Evolutionary conservation across 306 rosid species (phyloP).

Genomic region (Fragaria nilgerrensis): DNA sequence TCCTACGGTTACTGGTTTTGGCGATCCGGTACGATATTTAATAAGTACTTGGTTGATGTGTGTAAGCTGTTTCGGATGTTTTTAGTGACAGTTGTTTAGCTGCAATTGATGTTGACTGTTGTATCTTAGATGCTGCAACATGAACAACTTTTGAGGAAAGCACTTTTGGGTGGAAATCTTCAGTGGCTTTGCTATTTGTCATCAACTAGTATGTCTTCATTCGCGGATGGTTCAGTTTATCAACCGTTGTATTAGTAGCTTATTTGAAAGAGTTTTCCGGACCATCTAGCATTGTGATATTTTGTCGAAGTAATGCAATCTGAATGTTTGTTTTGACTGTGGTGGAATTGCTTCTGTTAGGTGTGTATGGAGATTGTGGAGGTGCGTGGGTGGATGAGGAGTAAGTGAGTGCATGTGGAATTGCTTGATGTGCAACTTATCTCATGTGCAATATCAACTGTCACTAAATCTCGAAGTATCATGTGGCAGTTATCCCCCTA

Average conservation of each 20-base stretch:
- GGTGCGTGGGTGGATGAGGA: slow-evolving; percentile 83
- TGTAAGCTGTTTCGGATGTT: neutral
- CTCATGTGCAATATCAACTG: slow-evolving; percentile 20
- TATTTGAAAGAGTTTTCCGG: neutral
- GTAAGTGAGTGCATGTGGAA: slow-evolving; percentile 54
- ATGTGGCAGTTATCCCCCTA: slow-evolving; percentile 60
- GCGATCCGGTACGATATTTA: slow-evolving; percentile 62
- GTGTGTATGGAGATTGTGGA: slow-evolving; percentile 73
- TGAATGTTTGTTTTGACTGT: slow-evolving; percentile 9
- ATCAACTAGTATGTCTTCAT: slow-evolving; percentile 61
- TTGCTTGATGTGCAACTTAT: slow-evolving; percentile 24
- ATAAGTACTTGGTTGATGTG: neutral
- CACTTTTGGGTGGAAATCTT: slow-evolving; percentile 51
- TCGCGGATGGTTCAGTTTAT: neutral
- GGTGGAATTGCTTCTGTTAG: slow-evolving; percentile 33
- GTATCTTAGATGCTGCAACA: slow-evolving; percentile 63
- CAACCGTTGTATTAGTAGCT: neutral
- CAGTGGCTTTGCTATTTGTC: slow-evolving; percentile 84
- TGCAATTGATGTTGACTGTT: neutral
- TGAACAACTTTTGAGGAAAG: slow-evolving; percentile 55
- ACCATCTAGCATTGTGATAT: neutral
- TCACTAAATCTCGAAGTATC: slow-evolving; percentile 28
- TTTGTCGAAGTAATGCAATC: neutral
- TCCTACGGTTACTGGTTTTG: slow-evolving; percentile 57
- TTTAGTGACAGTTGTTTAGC: slow-evolving; percentile 17